Base-by-base conservation (phyloP, 2,329 filamentous ascomycete genomes). In the Sporothrix sp. region DNA sequence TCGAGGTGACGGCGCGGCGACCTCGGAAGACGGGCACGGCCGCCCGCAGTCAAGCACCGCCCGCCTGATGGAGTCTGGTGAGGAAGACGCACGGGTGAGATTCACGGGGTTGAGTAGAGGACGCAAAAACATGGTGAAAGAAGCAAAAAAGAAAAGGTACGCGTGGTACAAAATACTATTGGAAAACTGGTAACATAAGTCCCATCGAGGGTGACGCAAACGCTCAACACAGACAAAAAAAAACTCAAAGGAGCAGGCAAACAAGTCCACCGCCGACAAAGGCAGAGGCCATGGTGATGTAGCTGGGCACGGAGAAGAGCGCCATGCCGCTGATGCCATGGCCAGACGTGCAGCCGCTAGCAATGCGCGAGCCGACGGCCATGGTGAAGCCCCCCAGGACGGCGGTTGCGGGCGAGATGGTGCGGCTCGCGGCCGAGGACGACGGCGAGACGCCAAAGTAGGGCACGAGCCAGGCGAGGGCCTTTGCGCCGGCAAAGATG, bases 311-410 rank as follows among this genome's bases (percentile, higher is more conserved):
- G 0, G 76, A 80, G 46, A 85, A 66, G 53, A 81, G 66, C n/a
- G 77, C 75, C 59, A 85, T 72, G 0, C 82, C 82, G 52, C 77
- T 83, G 55, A 86, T 79, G 0, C 82, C 82, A 61, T 86, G 82
- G 0, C 82, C 82, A 5, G 78, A 82, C 0, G 82, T 83, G 56
- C 82, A 86, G 0, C 82, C 82, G 2, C 80, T 81, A 0, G 77
- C 81, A 50, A 84, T 60, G 44, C 81, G 72, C 1, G 79, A 71
- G 1, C 82, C 82, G 8, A 85, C 60, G 0, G 74, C 71, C 66
- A 84, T 76, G 13, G 74, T 52, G 3, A 74, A 66, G 0, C 82
- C 82, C 2, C 82, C 82, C 0, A 70, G 40, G 0, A 72, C 58
- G 0, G 78, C 74, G 54, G 67, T 60, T 2, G 58, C 21, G 0